Evolutionary conservation across 2,329 filamentous ascomycete genomes (phyloP), one percentile per base, ranked within the genome.

Genomic region (Lojkania enalia): DNA sequence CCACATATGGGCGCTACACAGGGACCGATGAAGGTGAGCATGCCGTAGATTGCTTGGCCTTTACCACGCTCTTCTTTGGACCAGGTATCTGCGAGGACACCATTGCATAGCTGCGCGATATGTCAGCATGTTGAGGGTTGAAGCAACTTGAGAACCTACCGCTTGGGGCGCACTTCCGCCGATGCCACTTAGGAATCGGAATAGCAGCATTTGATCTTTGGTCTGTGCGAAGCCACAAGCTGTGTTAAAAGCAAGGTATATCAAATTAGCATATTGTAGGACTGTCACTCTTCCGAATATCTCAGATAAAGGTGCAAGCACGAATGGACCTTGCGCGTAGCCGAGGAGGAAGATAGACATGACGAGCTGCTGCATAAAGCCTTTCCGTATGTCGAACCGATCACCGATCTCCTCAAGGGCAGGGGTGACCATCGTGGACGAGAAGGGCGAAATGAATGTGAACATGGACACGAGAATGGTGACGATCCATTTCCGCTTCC

Each of bases 11-110:
- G 62, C 4, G 83, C 84, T 3, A 85, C 67, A 3, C 80, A 81
- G 3, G 84, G 83, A 0, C 83, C 84, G 2, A 86, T 75, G 12
- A 86, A 74, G 1, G 83, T 83, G 5, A 78, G 76, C 4, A 86
- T 74, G 35, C 75, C 80, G 67, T 85, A 86, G 27, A 85, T 74
- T 2, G 76, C 77, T 51, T 85, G 77, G 6, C 81, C 79, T 52
- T 78, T 79, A 5, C 83, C 83, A 44, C 83, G 77, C 61, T 86
- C 73, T 60, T 85, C 82, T 5, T 82, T 74, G 2, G 63, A 69
- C 72, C 80, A 85, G 15, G 79, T 75, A 57, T 85, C 83, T 39
- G 76, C 74, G 5, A 69, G 48, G 3, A 67, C 57, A 12, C 66
- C 67, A 19, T 61, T 65, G 21, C 67, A 66, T 1, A 69, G 51